Conservation (phyloP, 2,329 filamentous ascomycete genomes). For the Alternaria conjuncta region DNA sequence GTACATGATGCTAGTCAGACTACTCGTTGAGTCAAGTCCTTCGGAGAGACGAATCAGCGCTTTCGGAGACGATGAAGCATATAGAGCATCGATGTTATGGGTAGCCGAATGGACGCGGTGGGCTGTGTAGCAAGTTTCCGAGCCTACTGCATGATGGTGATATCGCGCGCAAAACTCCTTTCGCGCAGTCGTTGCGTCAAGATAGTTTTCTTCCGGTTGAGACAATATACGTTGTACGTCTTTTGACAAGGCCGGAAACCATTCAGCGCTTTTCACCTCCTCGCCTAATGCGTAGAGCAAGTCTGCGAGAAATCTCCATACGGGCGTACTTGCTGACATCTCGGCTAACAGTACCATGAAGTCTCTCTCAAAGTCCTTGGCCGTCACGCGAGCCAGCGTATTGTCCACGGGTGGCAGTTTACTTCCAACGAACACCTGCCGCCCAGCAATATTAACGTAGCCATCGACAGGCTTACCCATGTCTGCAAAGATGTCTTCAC, state of each 20-base stretch:
- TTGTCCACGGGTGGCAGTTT: neutral
- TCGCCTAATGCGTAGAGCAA: neutral
- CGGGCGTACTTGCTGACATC: neutral
- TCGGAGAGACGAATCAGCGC: neutral
- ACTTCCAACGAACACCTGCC: neutral
- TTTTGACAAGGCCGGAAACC: neutral
- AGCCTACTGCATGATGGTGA: neutral
- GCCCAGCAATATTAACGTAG: neutral
- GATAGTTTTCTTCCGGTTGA: neutral
- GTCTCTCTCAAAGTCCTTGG: neutral
- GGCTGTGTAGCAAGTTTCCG: neutral
- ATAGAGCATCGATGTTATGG: neutral
- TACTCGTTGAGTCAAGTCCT: neutral
- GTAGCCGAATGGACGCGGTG: neutral
- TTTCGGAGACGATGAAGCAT: neutral
- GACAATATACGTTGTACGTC: neutral
- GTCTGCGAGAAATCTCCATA: neutral
- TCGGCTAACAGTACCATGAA: neutral
- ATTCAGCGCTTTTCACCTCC: neutral
- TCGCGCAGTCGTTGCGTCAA: neutral
- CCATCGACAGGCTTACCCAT: neutral
- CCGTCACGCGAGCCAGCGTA: neutral
- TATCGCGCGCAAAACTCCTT: neutral
- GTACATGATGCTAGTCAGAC: neutral
- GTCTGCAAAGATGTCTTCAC: neutral